Percentiles rank a stretch among this genome's conserved stretches.
Evolutionary conservation across 2,329 filamentous ascomycete genomes (phyloP).

Genomic region (Metarhizium rileyi): DNA sequence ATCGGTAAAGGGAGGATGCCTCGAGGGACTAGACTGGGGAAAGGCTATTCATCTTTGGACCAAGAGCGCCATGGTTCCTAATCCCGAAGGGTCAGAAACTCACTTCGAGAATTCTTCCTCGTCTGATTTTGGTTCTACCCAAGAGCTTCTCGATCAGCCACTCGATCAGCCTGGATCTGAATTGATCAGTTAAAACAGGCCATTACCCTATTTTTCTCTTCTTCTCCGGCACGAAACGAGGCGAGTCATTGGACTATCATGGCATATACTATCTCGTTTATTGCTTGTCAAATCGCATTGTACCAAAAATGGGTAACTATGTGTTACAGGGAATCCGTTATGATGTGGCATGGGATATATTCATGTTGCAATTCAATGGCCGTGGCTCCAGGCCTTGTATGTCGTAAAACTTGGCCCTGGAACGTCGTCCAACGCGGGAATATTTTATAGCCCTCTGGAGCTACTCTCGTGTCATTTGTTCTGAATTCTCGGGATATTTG

Average conservation of each 20-base stretch:
- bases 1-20: conserved; percentile 57
- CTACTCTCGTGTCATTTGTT: background rate
- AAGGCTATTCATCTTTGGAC: conserved; percentile 59
- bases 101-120: conserved; percentile 42
- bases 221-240: background rate
- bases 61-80: conserved; percentile 56
- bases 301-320: background rate
- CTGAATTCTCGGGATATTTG: background rate
- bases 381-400: background rate
- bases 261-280: background rate
- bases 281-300: background rate
- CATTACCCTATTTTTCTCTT: too few relatives aligned
- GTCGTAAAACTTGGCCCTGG: background rate
- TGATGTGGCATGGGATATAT: background rate
- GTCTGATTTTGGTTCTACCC: conserved; percentile 32
- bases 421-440: background rate
- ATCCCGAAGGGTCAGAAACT: conserved; percentile 52
- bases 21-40: conserved; percentile 52
- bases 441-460: background rate
- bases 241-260: background rate
- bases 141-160: conserved; percentile 34
- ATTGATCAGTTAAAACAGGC: background rate
- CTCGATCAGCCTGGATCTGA: background rate
- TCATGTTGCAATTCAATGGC: background rate
- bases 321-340: background rate